A percentile compares a stretch with the other conserved stretches of the same genome.
Evolutionary conservation across 768 basidiomycete species (phyloP).

Genomic region (Butyriboletus loyo): DNA sequence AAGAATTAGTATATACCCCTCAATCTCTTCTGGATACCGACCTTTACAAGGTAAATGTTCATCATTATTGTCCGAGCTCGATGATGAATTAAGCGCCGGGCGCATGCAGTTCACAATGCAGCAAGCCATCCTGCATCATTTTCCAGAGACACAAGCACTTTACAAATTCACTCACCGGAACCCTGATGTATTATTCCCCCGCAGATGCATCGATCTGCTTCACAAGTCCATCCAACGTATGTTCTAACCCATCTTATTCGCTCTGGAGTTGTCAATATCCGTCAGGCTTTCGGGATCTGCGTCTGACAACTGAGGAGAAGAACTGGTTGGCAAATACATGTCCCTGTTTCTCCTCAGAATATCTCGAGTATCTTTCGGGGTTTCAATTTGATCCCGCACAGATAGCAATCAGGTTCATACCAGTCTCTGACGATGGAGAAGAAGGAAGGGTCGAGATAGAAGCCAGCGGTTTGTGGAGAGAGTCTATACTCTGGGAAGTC

Average conservation of each 20-base stretch:
- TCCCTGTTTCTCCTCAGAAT: constrained; percentile 67
- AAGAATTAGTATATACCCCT: constrained; percentile 15
- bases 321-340: constrained; percentile 65
- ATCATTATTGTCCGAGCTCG: neutral
- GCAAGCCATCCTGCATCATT: constrained; percentile 78
- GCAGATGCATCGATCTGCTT: constrained; percentile 23
- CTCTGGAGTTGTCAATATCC: constrained; percentile 15
- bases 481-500: constrained; percentile 94
- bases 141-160: constrained; percentile 64
- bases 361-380: constrained; percentile 70
- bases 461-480: constrained; percentile 68
- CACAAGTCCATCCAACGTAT: constrained; percentile 55
- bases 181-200: constrained; percentile 59
- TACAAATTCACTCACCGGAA: constrained; percentile 85
- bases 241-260: constrained; percentile 33
- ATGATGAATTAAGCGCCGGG: neutral
- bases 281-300: constrained; percentile 66
- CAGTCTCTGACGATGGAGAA: constrained; percentile 46
- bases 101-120: constrained; percentile 84
- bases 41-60: constrained; percentile 76
- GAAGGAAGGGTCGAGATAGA: constrained; percentile 71
- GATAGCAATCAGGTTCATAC: constrained; percentile 61
- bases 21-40: constrained; percentile 86
- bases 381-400: constrained; percentile 70
- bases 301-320: constrained; percentile 58